Evolutionary conservation across 495 filamentous ascomycete species (phyloP).

Genomic region (Apiosordaria backusii): DNA sequence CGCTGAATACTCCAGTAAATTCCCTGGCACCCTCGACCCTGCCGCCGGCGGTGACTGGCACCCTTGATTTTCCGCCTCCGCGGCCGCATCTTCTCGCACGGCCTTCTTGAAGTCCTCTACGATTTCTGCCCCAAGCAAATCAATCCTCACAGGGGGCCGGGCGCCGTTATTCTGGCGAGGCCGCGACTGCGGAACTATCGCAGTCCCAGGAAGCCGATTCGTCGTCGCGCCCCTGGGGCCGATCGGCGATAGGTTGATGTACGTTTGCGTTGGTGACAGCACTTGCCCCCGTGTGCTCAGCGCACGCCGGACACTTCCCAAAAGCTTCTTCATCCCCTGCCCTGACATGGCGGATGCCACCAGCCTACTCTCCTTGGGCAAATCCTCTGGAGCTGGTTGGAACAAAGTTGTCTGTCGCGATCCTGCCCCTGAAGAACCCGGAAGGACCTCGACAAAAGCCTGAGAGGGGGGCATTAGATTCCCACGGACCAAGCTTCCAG

Average conservation of each 20-base stretch:
- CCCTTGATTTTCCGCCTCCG: conserved; percentile 36
- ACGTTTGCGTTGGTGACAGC: conserved; percentile 44
- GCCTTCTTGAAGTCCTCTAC: conserved; percentile 68
- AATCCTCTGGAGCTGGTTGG: conserved; percentile 36
- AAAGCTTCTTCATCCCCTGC: conserved; percentile 73
- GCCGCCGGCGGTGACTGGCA: conserved; percentile 18
- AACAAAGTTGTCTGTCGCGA: conserved; percentile 48
- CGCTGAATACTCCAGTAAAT: conserved; percentile 37
- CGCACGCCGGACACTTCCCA: conserved; percentile 86
- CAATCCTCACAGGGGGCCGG: conserved; percentile 55
- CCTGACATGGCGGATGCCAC: conserved; percentile 52
- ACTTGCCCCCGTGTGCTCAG: conserved; percentile 63
- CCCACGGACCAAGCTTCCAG: conserved; percentile 82
- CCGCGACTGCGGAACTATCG: conserved; percentile 52
- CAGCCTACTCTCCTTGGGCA: conserved; percentile 36
- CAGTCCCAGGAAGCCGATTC: conserved; percentile 51
- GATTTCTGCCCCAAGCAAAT: conserved; percentile 75
- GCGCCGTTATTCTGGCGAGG: conserved; percentile 37
- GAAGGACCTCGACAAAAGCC: conserved; percentile 68
- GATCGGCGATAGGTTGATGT: conserved; percentile 49
- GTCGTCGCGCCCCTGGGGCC: conserved; percentile 49
- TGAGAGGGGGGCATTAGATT: conserved; percentile 71
- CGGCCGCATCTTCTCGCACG: conserved; percentile 54
- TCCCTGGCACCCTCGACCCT: conserved; percentile 13
- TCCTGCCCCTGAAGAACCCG: conserved; percentile 43